Conservation (phyloP, 2,329 filamentous ascomycete species). For the Exophiala alcalophila region DNA sequence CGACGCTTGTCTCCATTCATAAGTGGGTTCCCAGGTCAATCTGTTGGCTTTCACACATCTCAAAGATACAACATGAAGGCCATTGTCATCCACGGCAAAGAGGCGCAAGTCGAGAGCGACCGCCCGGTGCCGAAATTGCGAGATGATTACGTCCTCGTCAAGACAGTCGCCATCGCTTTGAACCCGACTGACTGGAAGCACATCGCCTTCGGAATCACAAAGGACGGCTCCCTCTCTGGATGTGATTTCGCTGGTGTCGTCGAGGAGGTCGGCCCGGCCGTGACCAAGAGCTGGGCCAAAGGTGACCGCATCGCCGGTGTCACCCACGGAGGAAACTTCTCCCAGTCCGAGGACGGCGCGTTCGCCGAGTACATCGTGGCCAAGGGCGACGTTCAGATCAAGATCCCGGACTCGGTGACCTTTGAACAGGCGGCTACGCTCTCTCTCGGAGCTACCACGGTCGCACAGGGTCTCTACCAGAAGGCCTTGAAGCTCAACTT, state of each 20-base stretch:
- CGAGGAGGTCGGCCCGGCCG: slow-evolving; percentile 26
- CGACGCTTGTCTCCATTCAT: too few species aligned
- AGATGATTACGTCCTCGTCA: slow-evolving; percentile 46
- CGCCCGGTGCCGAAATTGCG: slow-evolving; percentile 25
- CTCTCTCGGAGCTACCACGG: slow-evolving; percentile 32
- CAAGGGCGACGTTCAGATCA: slow-evolving; percentile 33
- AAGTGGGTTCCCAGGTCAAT: too few species aligned
- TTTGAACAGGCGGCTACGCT: slow-evolving; percentile 36
- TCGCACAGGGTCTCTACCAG: slow-evolving; percentile 26
- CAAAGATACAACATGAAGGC: slow-evolving; percentile 24
- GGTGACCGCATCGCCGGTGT: slow-evolving; percentile 41
- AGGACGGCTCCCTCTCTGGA: slow-evolving; percentile 40
- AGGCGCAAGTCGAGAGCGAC: slow-evolving; percentile 33
- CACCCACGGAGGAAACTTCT: slow-evolving; percentile 36
- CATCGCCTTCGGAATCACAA: slow-evolving; percentile 33
- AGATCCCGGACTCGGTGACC: slow-evolving; percentile 34
- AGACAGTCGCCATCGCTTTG: slow-evolving; percentile 21
- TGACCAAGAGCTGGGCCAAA: slow-evolving; percentile 28
- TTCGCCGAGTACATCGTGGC: slow-evolving; percentile 39
- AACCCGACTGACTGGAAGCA: slow-evolving; percentile 60
- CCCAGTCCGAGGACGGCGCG: slow-evolving; percentile 34
- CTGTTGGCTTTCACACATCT: too few species aligned
- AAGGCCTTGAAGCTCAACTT: slow-evolving; percentile 29
- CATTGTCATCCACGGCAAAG: slow-evolving; percentile 21
- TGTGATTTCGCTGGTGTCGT: slow-evolving; percentile 38